Evolutionary conservation across 83 land plant species (phyloP).

Genomic region (Isoetes engelmannii): DNA sequence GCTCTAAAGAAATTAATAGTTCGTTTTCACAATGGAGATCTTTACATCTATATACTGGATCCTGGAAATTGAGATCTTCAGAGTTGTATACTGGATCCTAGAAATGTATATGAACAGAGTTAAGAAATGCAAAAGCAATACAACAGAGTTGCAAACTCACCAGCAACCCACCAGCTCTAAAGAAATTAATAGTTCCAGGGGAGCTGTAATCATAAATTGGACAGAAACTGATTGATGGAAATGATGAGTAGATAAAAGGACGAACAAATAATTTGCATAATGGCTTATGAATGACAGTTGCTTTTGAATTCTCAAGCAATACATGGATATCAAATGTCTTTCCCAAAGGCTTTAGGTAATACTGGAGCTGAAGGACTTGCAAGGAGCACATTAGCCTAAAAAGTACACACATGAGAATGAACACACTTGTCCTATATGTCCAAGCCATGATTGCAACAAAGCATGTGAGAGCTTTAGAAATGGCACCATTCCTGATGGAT

Average conservation of each 20-base stretch:
- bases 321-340: background rate
- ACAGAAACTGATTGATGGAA: slow-evolving; percentile 3
- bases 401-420: slow-evolving; percentile 60
- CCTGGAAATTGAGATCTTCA: no score
- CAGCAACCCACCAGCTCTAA: no score
- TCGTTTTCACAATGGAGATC: no score
- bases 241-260: background rate
- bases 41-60: no score
- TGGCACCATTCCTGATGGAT: background rate
- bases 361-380: slow-evolving; percentile 76
- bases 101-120: no score
- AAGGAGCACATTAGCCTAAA: slow-evolving; percentile 81
- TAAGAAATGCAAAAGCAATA: no score
- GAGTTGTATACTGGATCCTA: no score
- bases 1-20: no score
- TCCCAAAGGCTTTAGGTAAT: slow-evolving; percentile 46
- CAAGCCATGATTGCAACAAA: slow-evolving; percentile 38
- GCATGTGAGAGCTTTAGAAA: slow-evolving; percentile 14
- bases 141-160: no score
- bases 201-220: no score
- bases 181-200: no score
- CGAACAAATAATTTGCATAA: background rate
- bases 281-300: background rate
- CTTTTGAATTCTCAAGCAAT: background rate
- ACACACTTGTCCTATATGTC: slow-evolving; percentile 54